Evolutionary conservation across 2,329 filamentous ascomycete genomes (phyloP).

Genomic region (Cryphonectria radicalis): DNA sequence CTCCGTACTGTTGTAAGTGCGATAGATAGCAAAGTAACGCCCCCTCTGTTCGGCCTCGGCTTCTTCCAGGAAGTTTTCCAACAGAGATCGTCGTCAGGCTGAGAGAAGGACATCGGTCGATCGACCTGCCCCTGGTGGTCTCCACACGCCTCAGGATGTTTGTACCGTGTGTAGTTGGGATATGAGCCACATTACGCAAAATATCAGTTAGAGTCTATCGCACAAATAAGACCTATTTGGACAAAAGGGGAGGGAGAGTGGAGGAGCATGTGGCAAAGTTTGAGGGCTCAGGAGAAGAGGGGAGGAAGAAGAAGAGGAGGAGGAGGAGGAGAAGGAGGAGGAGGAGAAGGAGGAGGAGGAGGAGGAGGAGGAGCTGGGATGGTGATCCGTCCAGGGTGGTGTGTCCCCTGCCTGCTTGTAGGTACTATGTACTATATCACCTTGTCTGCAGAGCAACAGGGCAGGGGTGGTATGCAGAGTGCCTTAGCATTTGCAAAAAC

Average conservation of each 20-base stretch:
- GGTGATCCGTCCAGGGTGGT: background rate
- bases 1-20: background rate
- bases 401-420: background rate
- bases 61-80: background rate
- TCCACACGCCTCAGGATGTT: background rate
- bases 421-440: background rate
- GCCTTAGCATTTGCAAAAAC: background rate
- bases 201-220: background rate
- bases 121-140: background rate
- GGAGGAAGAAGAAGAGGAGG: background rate
- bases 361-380: background rate
- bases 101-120: background rate
- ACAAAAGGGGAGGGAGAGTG: background rate
- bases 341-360: background rate
- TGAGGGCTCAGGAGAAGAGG: background rate
- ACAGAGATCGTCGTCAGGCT: background rate
- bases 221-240: background rate
- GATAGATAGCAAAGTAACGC: background rate
- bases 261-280: background rate
- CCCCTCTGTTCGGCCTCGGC: background rate
- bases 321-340: background rate
- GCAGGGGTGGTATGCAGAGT: background rate
- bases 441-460: background rate
- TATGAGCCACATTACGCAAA: background rate
- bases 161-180: background rate